These are phyloP conservation scores for Sedum album DNA, from an alignment of 164 flowering plant genomes.

Conservation along the genomic window DNA sequence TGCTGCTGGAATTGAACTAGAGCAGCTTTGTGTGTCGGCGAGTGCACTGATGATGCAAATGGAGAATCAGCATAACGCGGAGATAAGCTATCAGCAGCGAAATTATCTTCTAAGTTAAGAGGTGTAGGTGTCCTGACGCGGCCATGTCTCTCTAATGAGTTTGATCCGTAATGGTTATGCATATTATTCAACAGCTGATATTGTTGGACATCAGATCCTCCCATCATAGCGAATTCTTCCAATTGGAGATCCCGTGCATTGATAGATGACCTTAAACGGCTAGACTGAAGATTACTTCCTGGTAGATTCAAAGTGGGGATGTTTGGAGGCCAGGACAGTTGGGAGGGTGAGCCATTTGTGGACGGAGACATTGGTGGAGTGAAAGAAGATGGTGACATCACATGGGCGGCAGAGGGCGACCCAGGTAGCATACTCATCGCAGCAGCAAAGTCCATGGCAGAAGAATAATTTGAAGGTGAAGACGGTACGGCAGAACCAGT, in stretches of 20 bases:
- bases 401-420: conserved; percentile 63
- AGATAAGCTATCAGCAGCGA: conserved; percentile 55
- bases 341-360: conserved; percentile 42
- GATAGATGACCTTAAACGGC: conserved; percentile 78
- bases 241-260: conserved; percentile 67
- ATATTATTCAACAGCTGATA: conserved; percentile 57
- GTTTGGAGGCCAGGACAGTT: conserved; percentile 65
- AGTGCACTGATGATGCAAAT: conserved; percentile 43
- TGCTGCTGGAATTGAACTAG: conserved; percentile 28
- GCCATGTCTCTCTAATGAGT: conserved; percentile 41
- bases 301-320: conserved; percentile 88
- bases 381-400: conserved; percentile 69
- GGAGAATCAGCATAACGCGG: conserved; percentile 61
- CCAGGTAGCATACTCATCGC: conserved; percentile 69
- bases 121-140: conserved; percentile 53
- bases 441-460: conserved; percentile 70
- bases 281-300: conserved; percentile 80
- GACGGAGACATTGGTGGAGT: conserved; percentile 90
- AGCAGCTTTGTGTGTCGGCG: conserved; percentile 75
- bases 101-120: conserved; percentile 78
- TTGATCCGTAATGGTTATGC: conserved; percentile 36
- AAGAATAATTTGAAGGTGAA: conserved; percentile 48
- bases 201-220: conserved; percentile 56
- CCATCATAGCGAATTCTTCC: conserved; percentile 42
- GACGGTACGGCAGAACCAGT: conserved; percentile 90